Evolutionary conservation across 768 basidiomycete species (phyloP), one percentile per base, ranked within the genome.

Genomic region (Mycena pura): DNA sequence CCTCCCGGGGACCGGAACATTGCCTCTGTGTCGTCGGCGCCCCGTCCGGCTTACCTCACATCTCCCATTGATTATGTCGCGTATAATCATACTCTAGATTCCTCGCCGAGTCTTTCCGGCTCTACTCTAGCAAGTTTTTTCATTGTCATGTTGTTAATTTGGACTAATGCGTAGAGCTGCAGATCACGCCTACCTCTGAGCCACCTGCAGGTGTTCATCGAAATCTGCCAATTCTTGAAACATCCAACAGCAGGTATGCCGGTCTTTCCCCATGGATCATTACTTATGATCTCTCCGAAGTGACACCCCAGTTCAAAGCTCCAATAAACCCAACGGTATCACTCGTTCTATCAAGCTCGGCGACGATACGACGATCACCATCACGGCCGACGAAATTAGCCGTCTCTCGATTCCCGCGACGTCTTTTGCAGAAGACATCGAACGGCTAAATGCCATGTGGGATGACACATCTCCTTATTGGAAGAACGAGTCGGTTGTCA

Each of bases 381-480:
- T 39, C 28, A 39, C 50, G 6, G 32, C 15, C 32, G 50, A 51
- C 8, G 43, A 60, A 2, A 31, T 60, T 6, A 29, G 17, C 15
- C 3, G 13, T 19, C 2, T 60, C 8, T 3, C 34, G 1, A n/a
- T 60, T 31, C 67, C 71, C 0, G 62, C 64, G 10, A 39, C 66
- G 8, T 64, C 66, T 7, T 73, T 72, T 41, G 68, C 50, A 2
- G 28, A 63, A 5, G 57, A 73, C 43, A 53, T 73, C 13, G 27
- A 57, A 4, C 19, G 38, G 0, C 64, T 73, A 3, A 69, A 73
- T 50, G 39, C 25, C 1, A 69, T 71, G 66, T 73, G 72, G 72
- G 72, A 73, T 32, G 67, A 73, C 59, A 56, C 36, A 11, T 62
- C 63, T 2, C 4, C 24, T 0, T 32, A 70, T 25, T 73, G 72